A percentile compares a stretch with the other conserved stretches of the same genome.
These are phyloP conservation scores for Lodderomyces beijingensis DNA, from an alignment of 1,139 yeast species.

Conservation along the genomic window DNA sequence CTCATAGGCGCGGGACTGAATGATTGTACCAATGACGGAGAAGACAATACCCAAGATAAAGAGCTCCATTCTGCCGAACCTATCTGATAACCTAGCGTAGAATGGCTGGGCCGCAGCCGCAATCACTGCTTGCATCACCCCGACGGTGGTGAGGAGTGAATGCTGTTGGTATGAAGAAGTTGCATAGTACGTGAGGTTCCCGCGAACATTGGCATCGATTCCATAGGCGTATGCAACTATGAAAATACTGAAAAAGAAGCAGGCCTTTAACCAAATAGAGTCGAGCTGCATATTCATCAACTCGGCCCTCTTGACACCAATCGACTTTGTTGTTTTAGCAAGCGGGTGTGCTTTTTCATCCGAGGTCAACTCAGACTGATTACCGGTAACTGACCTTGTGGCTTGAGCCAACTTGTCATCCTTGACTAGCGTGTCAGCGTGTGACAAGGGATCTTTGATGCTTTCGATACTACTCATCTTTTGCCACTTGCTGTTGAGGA, in stretches of 20 bases:
- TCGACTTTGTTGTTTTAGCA: conserved; percentile 21
- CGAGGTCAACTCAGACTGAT: too few species aligned
- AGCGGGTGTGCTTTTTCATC: too few species aligned
- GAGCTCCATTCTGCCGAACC: conserved; percentile 62
- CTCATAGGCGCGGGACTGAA: conserved; percentile 26
- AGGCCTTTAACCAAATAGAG: conserved; percentile 18
- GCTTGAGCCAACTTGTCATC: too few species aligned
- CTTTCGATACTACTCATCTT: too few species aligned
- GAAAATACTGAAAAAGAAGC: conserved; percentile 49
- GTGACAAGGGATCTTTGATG: too few species aligned
- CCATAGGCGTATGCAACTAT: conserved; percentile 61
- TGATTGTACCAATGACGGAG: conserved; percentile 62
- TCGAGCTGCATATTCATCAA: conserved; percentile 33
- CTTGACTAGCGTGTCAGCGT: too few species aligned
- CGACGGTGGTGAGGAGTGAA: conserved; percentile 60
- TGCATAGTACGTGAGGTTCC: conserved; percentile 47
- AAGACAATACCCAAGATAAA: conserved; percentile 50
- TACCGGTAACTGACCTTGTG: too few species aligned
- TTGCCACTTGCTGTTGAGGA: too few species aligned
- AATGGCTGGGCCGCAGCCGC: conserved; percentile 70
- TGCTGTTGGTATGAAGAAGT: conserved; percentile 53
- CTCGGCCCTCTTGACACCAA: conserved; percentile 40
- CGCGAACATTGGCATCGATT: conserved; percentile 52
- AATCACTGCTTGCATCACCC: conserved; percentile 56
- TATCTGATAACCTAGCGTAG: conserved; percentile 64